These are phyloP conservation scores for Elongisporangium undulatum DNA, from an alignment of 352 stramenopile genomes.

Conservation along the genomic window DNA sequence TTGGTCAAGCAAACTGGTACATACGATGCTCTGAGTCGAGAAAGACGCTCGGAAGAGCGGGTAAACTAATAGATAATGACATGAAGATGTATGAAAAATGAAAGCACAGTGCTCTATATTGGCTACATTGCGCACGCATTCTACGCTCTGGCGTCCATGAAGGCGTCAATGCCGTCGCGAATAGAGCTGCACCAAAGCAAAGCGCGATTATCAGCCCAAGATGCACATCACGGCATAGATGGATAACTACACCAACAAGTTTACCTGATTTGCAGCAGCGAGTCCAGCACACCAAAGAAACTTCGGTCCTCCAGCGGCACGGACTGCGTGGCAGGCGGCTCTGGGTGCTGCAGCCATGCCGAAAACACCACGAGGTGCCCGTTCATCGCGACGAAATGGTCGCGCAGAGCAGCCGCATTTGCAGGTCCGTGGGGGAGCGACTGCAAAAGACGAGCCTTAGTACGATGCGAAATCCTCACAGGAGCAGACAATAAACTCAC, in stretches of 20 bases:
- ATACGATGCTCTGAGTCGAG: too few species aligned
- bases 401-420: slow-evolving; percentile 15
- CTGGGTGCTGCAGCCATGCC: slow-evolving; percentile 68
- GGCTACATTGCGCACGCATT: not conserved
- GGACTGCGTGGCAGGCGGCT: slow-evolving; percentile 63
- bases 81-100: too few species aligned
- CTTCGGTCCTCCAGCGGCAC: slow-evolving; percentile 57
- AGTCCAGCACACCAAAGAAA: slow-evolving; percentile 74
- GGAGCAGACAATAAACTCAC: slow-evolving; percentile 13
- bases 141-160: slow-evolving; percentile 38
- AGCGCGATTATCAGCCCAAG: slow-evolving; percentile 6
- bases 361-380: slow-evolving; percentile 67
- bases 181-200: slow-evolving; percentile 28
- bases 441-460: slow-evolving; percentile 12
- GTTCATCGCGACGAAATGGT: slow-evolving; percentile 39
- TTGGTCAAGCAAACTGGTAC: too few species aligned
- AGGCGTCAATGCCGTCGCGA: slow-evolving; percentile 56
- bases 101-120: not conserved
- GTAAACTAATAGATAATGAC: too few species aligned
- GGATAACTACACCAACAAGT: not conserved
- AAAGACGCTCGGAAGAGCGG: too few species aligned
- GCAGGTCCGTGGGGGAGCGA: slow-evolving; percentile 28
- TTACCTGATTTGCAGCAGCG: slow-evolving; percentile 70
- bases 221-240: not conserved
- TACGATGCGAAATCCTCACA: not conserved